Conservation (phyloP, 1,284 basidiomycete genomes). For the Malassezia globosa region DNA sequence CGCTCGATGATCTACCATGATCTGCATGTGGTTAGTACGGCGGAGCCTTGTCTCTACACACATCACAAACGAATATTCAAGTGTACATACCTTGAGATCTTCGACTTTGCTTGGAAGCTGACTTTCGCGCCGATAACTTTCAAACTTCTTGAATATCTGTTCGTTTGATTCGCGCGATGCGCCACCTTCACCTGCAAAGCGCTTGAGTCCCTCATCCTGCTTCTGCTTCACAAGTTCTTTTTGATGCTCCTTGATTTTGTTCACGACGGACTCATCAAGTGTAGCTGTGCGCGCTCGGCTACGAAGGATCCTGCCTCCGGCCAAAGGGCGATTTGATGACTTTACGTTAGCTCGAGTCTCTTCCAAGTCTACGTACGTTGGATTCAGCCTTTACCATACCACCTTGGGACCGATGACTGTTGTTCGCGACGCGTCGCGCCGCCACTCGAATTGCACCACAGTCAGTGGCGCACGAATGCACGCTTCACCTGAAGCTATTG, state of each 20-base stretch:
- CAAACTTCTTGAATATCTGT: slow-evolving; percentile 80
- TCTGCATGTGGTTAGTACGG: too few species aligned
- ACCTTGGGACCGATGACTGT: too few species aligned
- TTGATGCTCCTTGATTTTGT: slow-evolving; percentile 79
- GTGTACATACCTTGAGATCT: slow-evolving; percentile 24
- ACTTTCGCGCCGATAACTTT: slow-evolving; percentile 88
- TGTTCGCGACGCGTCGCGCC: background rate
- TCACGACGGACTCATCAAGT: slow-evolving; percentile 61
- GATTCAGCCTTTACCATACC: background rate
- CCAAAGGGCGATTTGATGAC: background rate
- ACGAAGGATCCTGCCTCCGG: slow-evolving; percentile 34
- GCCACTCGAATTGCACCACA: background rate
- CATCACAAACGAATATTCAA: background rate
- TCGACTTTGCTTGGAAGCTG: slow-evolving; percentile 58
- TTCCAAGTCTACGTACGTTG: background rate
- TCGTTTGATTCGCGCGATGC: slow-evolving; percentile 55
- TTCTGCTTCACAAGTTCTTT: slow-evolving; percentile 66
- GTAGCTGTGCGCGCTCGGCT: slow-evolving; percentile 59
- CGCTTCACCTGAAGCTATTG: too few species aligned
- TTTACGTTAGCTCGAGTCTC: background rate
- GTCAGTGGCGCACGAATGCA: background rate
- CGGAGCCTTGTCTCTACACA: too few species aligned
- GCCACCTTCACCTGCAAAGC: slow-evolving; percentile 57
- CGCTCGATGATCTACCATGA: slow-evolving; percentile 78
- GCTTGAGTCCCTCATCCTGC: slow-evolving; percentile 70